Conservation (phyloP, 305 asterid species). For the Solanum hybrid region DNA sequence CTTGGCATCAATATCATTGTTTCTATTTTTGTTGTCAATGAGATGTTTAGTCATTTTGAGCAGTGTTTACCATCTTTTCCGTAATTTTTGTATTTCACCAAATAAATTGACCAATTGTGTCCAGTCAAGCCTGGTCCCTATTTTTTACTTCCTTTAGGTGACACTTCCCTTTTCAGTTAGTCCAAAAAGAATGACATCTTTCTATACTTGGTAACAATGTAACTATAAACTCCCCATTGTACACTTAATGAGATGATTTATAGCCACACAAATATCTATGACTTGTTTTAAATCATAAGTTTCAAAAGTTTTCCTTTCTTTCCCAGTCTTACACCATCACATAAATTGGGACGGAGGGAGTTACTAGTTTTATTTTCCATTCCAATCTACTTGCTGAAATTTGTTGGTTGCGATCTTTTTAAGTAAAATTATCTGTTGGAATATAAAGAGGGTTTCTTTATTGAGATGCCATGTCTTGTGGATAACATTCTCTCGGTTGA, state of each 20-base stretch:
- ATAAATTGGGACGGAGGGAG: not conserved
- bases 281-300: not conserved
- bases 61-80: not conserved
- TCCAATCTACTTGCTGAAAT: not conserved
- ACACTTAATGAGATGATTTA: not conserved
- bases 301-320: not conserved
- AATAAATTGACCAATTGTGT: not conserved
- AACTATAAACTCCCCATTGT: not conserved
- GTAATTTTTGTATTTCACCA: not conserved
- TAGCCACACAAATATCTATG: not conserved
- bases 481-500: not conserved
- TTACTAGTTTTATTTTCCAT: not conserved
- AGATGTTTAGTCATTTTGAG: not conserved
- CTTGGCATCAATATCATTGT: not conserved
- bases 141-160: not conserved
- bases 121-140: not conserved
- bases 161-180: not conserved
- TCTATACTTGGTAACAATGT: not conserved
- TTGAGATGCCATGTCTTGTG: not conserved
- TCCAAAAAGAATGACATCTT: not conserved
- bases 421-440: not conserved
- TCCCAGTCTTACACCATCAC: not conserved
- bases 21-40: not conserved
- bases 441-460: not conserved
- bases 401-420: not conserved